Conservation (phyloP, 257 asterid genomes). For the Rauvolfia tetraphylla region DNA sequence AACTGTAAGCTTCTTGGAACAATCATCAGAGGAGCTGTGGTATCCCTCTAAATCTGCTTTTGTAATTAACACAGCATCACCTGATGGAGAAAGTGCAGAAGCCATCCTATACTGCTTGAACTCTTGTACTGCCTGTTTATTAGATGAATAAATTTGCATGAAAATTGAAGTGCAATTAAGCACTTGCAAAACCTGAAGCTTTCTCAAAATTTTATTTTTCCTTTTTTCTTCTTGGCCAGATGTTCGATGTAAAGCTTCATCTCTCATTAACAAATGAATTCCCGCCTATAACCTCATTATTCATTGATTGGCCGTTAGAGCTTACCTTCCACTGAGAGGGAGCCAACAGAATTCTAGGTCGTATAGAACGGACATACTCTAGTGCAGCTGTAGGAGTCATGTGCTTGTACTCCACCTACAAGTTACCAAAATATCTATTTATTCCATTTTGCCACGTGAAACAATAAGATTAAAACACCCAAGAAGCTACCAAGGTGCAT, state of each 20-base stretch:
- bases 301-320: background rate
- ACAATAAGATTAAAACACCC: background rate
- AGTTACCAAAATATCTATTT: slow-evolving; percentile 12
- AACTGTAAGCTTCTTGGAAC: slow-evolving; percentile 38
- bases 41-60: slow-evolving; percentile 94
- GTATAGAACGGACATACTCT: slow-evolving; percentile 74
- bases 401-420: slow-evolving; percentile 74
- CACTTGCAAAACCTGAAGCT: background rate
- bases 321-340: slow-evolving; percentile 90
- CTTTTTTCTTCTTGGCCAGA: too few species aligned
- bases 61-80: slow-evolving; percentile 75
- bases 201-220: background rate
- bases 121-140: slow-evolving; percentile 79
- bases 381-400: slow-evolving; percentile 81
- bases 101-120: slow-evolving; percentile 54
- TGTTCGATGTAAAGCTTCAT: background rate
- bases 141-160: background rate
- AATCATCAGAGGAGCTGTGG: slow-evolving; percentile 42
- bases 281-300: background rate
- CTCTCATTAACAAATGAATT: background rate
- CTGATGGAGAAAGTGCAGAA: slow-evolving; percentile 45
- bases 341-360: slow-evolving; percentile 85
- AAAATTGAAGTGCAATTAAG: background rate
- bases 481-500: background rate
- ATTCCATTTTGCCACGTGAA: background rate